Conservation (phyloP, 257 asterid species). For the Solanum appendiculatum region DNA sequence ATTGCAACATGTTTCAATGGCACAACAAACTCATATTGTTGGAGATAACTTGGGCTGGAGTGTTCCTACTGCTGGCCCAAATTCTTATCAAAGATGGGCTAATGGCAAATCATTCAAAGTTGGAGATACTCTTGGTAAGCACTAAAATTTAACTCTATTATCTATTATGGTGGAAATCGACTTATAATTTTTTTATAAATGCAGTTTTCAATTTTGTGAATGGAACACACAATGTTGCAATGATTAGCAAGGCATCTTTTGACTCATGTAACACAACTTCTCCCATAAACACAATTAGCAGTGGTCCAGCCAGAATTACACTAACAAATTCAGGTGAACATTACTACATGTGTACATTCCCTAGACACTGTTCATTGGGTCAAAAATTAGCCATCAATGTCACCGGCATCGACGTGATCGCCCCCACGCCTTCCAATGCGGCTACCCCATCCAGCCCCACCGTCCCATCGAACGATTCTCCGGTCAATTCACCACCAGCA, state of each 20-base stretch:
- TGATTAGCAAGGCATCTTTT: constrained; percentile 28
- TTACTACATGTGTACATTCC: constrained; percentile 51
- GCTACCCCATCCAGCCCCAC: constrained; percentile 13
- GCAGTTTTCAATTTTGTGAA: background rate
- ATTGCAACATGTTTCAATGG: constrained; percentile 22
- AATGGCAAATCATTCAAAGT: constrained; percentile 33
- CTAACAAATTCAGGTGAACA: constrained; percentile 53
- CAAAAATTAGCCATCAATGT: constrained; percentile 66
- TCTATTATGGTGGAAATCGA: background rate
- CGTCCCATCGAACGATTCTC: background rate
- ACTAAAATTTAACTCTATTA: background rate
- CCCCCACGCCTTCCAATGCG: constrained; percentile 14
- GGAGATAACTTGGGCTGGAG: constrained; percentile 63
- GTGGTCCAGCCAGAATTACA: constrained; percentile 49
- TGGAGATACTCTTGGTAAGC: constrained; percentile 55
- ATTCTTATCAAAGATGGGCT: constrained; percentile 53
- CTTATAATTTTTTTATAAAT: background rate
- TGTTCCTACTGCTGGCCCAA: constrained; percentile 41
- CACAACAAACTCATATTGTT: constrained; percentile 57
- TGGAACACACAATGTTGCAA: constrained; percentile 42
- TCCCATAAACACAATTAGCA: constrained; percentile 13
- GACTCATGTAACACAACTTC: constrained; percentile 45
- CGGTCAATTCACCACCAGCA: constrained; percentile 10
- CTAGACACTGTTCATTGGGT: constrained; percentile 46
- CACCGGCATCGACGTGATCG: constrained; percentile 15